These are phyloP conservation scores for Camelina neglecta DNA, from an alignment of 345 rosid species.

Conservation along the genomic window DNA sequence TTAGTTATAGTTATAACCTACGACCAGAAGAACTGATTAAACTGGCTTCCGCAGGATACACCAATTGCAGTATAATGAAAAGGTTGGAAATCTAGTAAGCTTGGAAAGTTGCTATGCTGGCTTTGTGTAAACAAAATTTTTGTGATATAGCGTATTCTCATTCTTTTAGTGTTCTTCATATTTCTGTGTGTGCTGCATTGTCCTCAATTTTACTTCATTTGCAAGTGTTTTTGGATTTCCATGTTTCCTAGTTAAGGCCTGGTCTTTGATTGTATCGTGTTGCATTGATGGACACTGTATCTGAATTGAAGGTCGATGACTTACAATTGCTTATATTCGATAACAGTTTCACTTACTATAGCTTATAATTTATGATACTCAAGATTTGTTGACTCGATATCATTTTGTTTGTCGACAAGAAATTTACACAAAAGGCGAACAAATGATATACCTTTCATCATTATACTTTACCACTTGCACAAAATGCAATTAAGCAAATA, in stretches of 20 bases:
- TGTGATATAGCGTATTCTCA: conserved; percentile 37
- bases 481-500: too few relatives aligned
- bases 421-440: not conserved
- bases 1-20: not conserved
- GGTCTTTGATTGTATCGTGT: conserved; percentile 39
- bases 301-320: conserved; percentile 15
- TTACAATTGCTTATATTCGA: not conserved
- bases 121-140: conserved; percentile 36
- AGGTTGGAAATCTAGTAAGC: conserved; percentile 25
- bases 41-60: conserved; percentile 59
- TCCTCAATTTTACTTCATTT: conserved; percentile 12
- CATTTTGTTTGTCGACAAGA: not conserved
- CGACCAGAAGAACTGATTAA: conserved; percentile 2
- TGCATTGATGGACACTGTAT: conserved; percentile 57
- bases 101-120: conserved; percentile 24
- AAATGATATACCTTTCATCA: too few relatives aligned
- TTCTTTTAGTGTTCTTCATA: conserved; percentile 39
- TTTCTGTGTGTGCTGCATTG: conserved; percentile 21
- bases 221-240: conserved; percentile 23
- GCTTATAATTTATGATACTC: not conserved
- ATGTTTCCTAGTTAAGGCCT: not conserved
- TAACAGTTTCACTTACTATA: not conserved
- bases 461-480: not conserved
- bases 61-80: conserved; percentile 69
- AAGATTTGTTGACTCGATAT: not conserved